Conservation (phyloP, 306 rosid genomes). For the Trifolium dubium region DNA sequence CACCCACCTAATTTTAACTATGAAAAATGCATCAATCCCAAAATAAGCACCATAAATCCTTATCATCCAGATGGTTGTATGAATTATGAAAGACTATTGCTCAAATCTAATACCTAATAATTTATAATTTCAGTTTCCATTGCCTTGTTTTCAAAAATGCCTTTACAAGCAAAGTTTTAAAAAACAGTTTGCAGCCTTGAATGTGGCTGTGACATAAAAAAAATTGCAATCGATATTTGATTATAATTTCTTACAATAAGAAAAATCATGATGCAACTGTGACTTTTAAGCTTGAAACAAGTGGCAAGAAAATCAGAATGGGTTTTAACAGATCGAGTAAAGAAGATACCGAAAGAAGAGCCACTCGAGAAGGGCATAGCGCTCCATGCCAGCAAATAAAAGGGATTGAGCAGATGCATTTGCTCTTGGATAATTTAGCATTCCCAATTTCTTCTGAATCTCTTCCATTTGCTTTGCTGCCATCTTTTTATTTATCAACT, state of each 20-base stretch:
- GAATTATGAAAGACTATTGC: not conserved
- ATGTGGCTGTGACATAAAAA: not conserved
- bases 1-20: constrained; percentile 15
- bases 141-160: not conserved
- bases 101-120: not conserved
- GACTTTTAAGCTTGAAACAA: not conserved
- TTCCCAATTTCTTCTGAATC: constrained; percentile 73
- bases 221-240: not conserved
- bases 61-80: not conserved
- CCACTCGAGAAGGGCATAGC: constrained; percentile 95
- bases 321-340: not conserved
- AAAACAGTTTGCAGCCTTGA: too few species aligned
- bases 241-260: not conserved
- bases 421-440: constrained; percentile 82
- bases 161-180: not conserved
- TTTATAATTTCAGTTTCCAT: not conserved
- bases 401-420: constrained; percentile 94
- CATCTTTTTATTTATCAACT: constrained; percentile 48
- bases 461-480: constrained; percentile 98
- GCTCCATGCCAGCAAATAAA: constrained; percentile 96
- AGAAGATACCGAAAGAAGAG: constrained; percentile 80
- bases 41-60: constrained; percentile 7
- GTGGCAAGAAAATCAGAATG: not conserved
- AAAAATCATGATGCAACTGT: not conserved
- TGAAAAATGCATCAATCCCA: not conserved